These are phyloP conservation scores for Starmerella floricola DNA, from an alignment of 805 yeast genomes.

Conservation along the genomic window DNA sequence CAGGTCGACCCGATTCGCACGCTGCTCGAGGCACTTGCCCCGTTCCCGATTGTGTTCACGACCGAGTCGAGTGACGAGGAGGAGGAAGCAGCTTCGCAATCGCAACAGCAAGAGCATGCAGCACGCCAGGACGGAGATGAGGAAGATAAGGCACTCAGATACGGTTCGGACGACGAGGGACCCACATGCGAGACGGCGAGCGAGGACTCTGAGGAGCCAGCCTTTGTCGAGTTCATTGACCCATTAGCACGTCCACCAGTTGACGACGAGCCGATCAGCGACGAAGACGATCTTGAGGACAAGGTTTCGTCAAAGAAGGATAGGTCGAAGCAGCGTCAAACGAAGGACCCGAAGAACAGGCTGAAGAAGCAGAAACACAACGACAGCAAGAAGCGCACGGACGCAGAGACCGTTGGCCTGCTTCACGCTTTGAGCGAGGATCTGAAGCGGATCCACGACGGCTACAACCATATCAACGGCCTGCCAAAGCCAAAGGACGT, in stretches of 20 bases:
- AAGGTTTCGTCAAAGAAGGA: conserved; percentile 3
- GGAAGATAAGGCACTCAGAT: too few relatives aligned
- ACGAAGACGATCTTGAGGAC: conserved; percentile 1
- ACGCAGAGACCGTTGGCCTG: conserved; percentile 3
- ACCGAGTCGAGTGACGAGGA: conserved; percentile 17
- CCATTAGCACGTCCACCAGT: conserved; percentile 4
- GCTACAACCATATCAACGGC: conserved; percentile 1
- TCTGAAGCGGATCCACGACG: conserved; percentile 9
- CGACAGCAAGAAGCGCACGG: conserved; percentile 1
- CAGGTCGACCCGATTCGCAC: conserved; percentile 9
- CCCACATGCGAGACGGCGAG: conserved; percentile 17
- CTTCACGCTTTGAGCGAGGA: conserved; percentile 6
- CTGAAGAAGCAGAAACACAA: conserved; percentile 6
- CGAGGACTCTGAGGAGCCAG: conserved; percentile 9
- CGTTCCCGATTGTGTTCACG: conserved; percentile 8
- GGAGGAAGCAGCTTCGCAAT: neutral
- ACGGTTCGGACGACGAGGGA: conserved; percentile 2
- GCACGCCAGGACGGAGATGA: neutral
- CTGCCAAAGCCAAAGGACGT: neutral
- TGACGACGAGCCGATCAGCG: neutral
- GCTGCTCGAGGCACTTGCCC: conserved; percentile 14
- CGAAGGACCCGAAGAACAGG: conserved; percentile 1
- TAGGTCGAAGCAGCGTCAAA: conserved; percentile 9
- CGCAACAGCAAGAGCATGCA: too few relatives aligned
- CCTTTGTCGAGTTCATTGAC: conserved; percentile 2